phyloP scores from a whole-genome alignment of 768 basidiomycete genomes.

The Ephemerocybe angulata region DNA sequence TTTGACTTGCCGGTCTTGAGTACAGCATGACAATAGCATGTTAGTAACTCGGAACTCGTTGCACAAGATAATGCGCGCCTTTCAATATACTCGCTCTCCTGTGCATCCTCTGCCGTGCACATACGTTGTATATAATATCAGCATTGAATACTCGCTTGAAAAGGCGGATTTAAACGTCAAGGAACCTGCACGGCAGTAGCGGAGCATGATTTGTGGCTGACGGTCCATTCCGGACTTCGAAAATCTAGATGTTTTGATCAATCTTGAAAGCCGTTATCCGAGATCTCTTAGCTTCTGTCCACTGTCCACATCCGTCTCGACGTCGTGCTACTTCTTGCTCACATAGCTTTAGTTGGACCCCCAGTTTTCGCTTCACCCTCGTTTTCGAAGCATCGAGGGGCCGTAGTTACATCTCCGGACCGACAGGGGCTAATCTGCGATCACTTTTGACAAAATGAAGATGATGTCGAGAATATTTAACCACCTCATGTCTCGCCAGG shows the following conservation, averaged over 20 bases:
- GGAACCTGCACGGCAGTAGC: not conserved
- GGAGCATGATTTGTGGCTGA: not conserved
- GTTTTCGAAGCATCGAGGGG: not conserved
- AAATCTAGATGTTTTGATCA: conserved; percentile 5
- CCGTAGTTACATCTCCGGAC: conserved; percentile 2
- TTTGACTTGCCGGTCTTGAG: too few species aligned
- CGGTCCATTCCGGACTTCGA: conserved; percentile 12
- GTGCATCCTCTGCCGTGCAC: too few species aligned
- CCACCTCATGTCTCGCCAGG: conserved; percentile 1
- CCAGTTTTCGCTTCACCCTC: conserved; percentile 1
- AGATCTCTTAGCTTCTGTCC: conserved; percentile 4
- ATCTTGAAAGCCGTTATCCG: conserved; percentile 11
- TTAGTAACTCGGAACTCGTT: too few species aligned
- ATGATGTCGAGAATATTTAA: conserved; percentile 12
- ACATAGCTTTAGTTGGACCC: not conserved
- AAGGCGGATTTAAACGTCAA: too few species aligned
- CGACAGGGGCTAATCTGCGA: not conserved
- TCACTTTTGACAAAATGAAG: conserved; percentile 7
- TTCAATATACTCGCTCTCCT: too few species aligned
- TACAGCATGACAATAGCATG: too few species aligned
- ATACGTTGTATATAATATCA: too few species aligned
- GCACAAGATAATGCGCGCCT: too few species aligned
- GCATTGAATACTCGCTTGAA: too few species aligned
- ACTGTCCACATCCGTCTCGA: conserved; percentile 5
- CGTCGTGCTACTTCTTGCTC: conserved; percentile 3